Percentiles rank a stretch among this genome's conserved stretches.
These are phyloP conservation scores for Coniella lustricola DNA, from an alignment of 2,329 filamentous ascomycete species.

Conservation along the genomic window DNA sequence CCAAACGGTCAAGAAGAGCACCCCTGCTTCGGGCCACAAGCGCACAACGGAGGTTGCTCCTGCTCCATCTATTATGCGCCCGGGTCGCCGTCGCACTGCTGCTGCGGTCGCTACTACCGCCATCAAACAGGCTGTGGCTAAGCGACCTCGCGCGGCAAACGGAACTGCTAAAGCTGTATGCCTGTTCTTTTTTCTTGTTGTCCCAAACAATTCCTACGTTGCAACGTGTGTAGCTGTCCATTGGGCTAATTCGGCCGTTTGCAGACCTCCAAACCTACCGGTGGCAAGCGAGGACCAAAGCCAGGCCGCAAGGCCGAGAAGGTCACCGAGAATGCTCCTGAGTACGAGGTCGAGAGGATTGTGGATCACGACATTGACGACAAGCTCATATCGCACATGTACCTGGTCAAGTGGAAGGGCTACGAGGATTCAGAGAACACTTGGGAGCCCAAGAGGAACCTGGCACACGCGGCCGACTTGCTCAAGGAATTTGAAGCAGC, in stretches of 20 bases:
- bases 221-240: not conserved
- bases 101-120: conserved; percentile 13
- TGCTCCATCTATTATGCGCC: conserved; percentile 5
- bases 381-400: conserved; percentile 33
- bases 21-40: conserved; percentile 7
- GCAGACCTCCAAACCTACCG: conserved; percentile 6
- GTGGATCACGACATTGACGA: conserved; percentile 33
- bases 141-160: conserved; percentile 8
- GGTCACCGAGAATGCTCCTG: conserved; percentile 16
- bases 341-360: conserved; percentile 44
- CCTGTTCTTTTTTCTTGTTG: not conserved
- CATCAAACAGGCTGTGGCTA: conserved; percentile 11
- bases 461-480: conserved; percentile 31
- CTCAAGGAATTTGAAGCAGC: conserved; percentile 31
- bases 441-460: conserved; percentile 45
- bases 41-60: conserved; percentile 6
- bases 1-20: not conserved
- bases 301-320: conserved; percentile 1
- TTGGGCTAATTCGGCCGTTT: not conserved
- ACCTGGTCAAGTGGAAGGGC: conserved; percentile 48
- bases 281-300: conserved; percentile 10
- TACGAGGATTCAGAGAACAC: conserved; percentile 38
- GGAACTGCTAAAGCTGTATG: conserved; percentile 12
- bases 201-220: too few relatives aligned
- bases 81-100: conserved; percentile 13